Evolutionary conservation across 1,284 basidiomycete species (phyloP).

Genomic region (Boletus semigastroideus): DNA sequence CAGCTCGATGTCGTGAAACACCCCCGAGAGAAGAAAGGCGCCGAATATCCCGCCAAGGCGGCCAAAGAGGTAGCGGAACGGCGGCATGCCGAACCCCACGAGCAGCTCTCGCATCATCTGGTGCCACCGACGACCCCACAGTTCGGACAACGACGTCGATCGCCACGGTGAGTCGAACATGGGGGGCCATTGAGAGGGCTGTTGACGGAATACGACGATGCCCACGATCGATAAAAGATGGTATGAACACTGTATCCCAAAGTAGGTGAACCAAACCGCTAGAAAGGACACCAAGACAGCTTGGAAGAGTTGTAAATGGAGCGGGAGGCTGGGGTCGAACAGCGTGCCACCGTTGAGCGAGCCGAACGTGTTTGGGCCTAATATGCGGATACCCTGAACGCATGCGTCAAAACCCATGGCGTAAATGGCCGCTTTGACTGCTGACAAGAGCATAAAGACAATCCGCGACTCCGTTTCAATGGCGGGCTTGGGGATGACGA

Average conservation of each 20-base stretch:
- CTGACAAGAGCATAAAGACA: conserved; percentile 13
- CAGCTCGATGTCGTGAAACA: conserved; percentile 55
- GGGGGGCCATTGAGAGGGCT: conserved; percentile 41
- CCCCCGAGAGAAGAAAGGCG: conserved; percentile 55
- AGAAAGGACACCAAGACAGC: conserved; percentile 40
- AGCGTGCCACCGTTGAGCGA: conserved; percentile 40
- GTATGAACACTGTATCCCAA: conserved; percentile 44
- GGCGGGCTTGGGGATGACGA: too few species aligned
- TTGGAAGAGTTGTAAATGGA: conserved; percentile 37
- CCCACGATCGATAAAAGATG: conserved; percentile 42
- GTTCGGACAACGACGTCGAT: conserved; percentile 40
- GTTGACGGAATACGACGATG: conserved; percentile 37
- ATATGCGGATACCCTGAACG: conserved; percentile 10
- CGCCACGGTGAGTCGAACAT: conserved; percentile 41
- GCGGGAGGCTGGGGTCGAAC: conserved; percentile 45
- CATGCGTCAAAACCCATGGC: conserved; percentile 17
- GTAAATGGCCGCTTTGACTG: conserved; percentile 2
- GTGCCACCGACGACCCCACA: conserved; percentile 53
- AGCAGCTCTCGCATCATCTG: conserved; percentile 36
- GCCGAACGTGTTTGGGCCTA: conserved; percentile 20
- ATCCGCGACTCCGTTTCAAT: too few species aligned
- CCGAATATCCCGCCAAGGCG: conserved; percentile 48
- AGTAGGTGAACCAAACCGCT: conserved; percentile 41
- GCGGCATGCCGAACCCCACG: conserved; percentile 27
- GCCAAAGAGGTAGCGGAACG: conserved; percentile 40